Base-by-base conservation (phyloP, 139 green algal genomes). In the Pleodorina starrii region DNA sequence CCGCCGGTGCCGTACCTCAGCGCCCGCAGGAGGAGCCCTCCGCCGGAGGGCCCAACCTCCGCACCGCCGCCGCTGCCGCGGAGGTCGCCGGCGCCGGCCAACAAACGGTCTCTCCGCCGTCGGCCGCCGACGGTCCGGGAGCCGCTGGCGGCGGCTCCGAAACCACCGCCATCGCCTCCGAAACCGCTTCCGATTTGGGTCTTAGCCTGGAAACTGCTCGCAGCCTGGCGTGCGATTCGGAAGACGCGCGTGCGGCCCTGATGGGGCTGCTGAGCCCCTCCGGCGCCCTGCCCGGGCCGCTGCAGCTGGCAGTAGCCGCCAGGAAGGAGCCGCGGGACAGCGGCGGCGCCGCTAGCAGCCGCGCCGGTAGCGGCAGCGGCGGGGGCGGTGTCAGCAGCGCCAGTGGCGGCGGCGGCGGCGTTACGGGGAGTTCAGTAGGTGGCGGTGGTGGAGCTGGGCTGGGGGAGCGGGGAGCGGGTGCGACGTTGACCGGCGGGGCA, bases 231-330 rank as follows among this genome's bases (percentile, higher is more conserved):
- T 7, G 5, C 21, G 82, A 79, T 11, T n/a, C 44, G 19, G 82
- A 88, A 44, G 46, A 38, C 21, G 82, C 66, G 5, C 44, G 82
- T 43, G 1, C 10, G n/a, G 46, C 82, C 2, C 60, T 88, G 32
- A 40, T 71, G 82, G 82, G 82, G 19, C 66, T 88, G 44, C 21
- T 88, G 11, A 88, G 66, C 46, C 82, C 82, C 0, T 43, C 2
- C 10, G 66, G 66, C 9, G 19, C 9, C 32, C 44, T 88, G 35
- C 82, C 82, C 1, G 82, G 82, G 46, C 82, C 82, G 4, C 44
- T 88, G 66, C 6, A 79, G 66, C 38, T 29, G 12, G 19, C 25
- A 3, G 7, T 9, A 21, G 59, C 40, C 0, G 29, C 16, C 40
- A 32, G 43, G 73, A 25, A 11, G 43, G 43, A 46, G 73, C 14